Conservation (phyloP, 768 basidiomycete species). For the Tremella mesenterica region DNA sequence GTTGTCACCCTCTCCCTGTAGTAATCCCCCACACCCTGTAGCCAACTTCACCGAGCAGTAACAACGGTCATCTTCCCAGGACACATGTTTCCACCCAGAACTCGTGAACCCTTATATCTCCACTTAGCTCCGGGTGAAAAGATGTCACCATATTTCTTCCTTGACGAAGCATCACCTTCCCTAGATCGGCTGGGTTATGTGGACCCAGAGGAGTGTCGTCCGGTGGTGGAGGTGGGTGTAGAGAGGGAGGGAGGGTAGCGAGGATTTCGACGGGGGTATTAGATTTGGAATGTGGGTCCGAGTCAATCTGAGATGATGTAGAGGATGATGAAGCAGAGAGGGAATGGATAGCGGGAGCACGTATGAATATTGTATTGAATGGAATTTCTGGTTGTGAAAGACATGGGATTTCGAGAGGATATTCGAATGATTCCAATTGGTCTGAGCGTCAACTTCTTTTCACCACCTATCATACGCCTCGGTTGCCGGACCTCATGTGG, state of each 20-base stretch:
- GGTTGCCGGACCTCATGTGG: neutral
- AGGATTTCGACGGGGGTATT: constrained; percentile 60
- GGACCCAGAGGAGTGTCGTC: constrained; percentile 43
- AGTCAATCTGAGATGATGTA: constrained; percentile 3
- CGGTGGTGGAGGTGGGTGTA: constrained; percentile 47
- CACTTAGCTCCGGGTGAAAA: constrained; percentile 89
- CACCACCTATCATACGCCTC: too few relatives aligned
- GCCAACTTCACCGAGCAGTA: too few relatives aligned
- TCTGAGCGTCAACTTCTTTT: too few relatives aligned
- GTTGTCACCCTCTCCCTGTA: too few relatives aligned
- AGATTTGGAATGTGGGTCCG: neutral
- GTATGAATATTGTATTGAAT: constrained; percentile 83
- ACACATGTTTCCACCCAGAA: constrained; percentile 78
- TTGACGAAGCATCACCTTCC: constrained; percentile 78
- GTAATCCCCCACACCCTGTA: too few relatives aligned
- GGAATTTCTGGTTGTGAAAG: constrained; percentile 56
- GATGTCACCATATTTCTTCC: constrained; percentile 76
- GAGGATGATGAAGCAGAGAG: constrained; percentile 15
- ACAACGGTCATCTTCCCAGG: constrained; percentile 18
- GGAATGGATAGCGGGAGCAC: constrained; percentile 58
- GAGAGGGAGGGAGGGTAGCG: constrained; percentile 56
- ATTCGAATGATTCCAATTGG: constrained; percentile 86
- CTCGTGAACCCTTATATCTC: constrained; percentile 80
- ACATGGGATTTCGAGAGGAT: constrained; percentile 57
- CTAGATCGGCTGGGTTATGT: constrained; percentile 47